Evolutionary conservation across 495 filamentous ascomycete genomes (phyloP), one percentile per base, ranked within the genome.

Genomic region (Tuber calosporum): DNA sequence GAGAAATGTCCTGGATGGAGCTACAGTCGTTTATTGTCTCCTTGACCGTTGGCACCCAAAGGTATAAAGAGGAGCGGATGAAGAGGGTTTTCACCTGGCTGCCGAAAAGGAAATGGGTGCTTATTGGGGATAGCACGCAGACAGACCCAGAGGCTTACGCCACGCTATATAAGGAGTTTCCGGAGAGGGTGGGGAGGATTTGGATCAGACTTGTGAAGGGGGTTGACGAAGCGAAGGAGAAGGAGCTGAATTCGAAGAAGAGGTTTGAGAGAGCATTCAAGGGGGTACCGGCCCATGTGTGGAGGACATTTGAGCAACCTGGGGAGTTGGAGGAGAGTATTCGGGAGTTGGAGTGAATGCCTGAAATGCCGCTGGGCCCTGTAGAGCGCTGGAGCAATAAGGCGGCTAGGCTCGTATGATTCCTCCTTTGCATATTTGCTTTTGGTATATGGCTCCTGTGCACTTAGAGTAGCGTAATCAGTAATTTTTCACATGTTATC

Each of bases 91-190:
- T 91, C 72, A 73, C 80, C 1, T 92, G 90, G 89, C 85, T 97
- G 72, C 94, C 94, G 13, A 84, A 86, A 67, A 85, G 93, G 66
- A 91, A 91, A 74, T 89, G 95, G 83, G 86, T 98, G 36, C 90
- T 89, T 77, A 88, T 98, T 74, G 94, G 94, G 0, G 94, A 98
- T 81, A 93, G 90, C 45, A 97, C 94, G 17, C 94, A 98, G 83
- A 89, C 86, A 38, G 94, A 98, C 79, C 94, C 94, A 0, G 94
- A 97, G 82, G 88, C 92, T 0, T 97, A 97, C 80, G 94, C 89
- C 40, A 88, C 91, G 80, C 87, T 88, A 83, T 93, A 87, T 82
- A 83, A 82, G 77, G 82, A 80, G 74, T 86, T 89, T 77, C 88
- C 88, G 0, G 87, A 85, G 3, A 97, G 93, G 91, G 87, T 97